Evolutionary conservation across 176 grass and related monocot genomes (phyloP).

Genomic region (Secale cereale): DNA sequence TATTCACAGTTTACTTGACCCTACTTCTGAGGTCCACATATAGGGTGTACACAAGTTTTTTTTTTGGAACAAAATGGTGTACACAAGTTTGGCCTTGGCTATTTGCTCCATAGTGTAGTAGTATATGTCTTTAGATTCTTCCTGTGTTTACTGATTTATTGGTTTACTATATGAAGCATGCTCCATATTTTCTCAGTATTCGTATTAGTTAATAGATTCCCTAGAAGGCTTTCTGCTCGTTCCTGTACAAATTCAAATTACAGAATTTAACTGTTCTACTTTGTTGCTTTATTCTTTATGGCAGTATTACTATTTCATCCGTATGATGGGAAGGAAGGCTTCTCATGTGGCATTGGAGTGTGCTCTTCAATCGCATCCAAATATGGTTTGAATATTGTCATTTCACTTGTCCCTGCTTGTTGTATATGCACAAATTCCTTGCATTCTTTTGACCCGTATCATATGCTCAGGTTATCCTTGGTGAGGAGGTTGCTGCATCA

Average conservation of each 20-base stretch:
- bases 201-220: background rate
- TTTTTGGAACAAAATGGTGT: too few species aligned
- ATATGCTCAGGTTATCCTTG: constrained; percentile 80
- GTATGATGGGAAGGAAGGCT: constrained; percentile 96
- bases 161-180: background rate
- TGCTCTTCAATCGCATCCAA: constrained; percentile 96
- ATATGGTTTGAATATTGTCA: constrained; percentile 59
- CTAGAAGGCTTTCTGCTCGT: background rate
- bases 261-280: background rate
- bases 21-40: background rate
- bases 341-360: constrained; percentile 98
- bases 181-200: background rate
- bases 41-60: constrained; percentile 17
- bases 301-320: constrained; percentile 99
- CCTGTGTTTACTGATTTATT: background rate
- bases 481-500: constrained; percentile 90
- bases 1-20: background rate
- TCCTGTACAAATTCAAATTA: constrained; percentile 3
- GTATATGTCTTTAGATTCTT: background rate
- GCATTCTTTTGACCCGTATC: constrained; percentile 10
- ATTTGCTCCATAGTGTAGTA: background rate
- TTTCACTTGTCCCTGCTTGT: background rate
- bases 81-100: constrained; percentile 7
- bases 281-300: constrained; percentile 34
- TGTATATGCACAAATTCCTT: background rate